Evolutionary conservation across 2,329 filamentous ascomycete species (phyloP).

Genomic region (Colletotrichum orchidophilum): DNA sequence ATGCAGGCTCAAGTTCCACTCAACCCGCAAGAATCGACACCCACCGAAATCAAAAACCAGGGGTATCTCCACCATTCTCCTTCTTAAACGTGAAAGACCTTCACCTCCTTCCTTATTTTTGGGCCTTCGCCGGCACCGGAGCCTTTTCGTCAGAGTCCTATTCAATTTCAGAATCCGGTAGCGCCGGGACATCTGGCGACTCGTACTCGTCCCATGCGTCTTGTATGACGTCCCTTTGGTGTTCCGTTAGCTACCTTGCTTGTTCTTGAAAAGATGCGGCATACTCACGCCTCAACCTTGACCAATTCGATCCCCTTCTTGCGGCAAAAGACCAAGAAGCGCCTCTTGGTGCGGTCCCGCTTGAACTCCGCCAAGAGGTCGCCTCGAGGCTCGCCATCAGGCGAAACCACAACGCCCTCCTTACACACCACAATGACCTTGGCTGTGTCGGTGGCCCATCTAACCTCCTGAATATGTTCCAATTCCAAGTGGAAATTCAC

Average conservation of each 20-base stretch:
- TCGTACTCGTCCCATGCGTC: constrained; percentile 51
- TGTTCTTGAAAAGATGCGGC: neutral
- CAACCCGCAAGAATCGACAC: neutral
- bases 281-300: constrained; percentile 52
- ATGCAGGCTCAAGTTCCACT: neutral
- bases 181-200: constrained; percentile 25
- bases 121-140: neutral
- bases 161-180: constrained; percentile 23
- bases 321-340: constrained; percentile 59
- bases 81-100: constrained; percentile 1
- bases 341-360: constrained; percentile 59
- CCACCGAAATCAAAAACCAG: constrained; percentile 11
- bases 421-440: constrained; percentile 52
- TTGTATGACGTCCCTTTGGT: constrained; percentile 42
- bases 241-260: neutral
- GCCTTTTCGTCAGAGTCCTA: neutral
- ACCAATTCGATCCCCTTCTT: constrained; percentile 53
- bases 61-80: constrained; percentile 21
- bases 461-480: constrained; percentile 56
- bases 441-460: constrained; percentile 52
- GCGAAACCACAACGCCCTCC: constrained; percentile 40
- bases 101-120: neutral
- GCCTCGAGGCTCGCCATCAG: constrained; percentile 50
- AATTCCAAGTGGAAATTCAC: constrained; percentile 61
- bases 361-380: constrained; percentile 63